Percentiles rank a stretch among this genome's conserved stretches.
Evolutionary conservation across 2,329 filamentous ascomycete species (phyloP).

Genomic region (Neospermospora avenae): DNA sequence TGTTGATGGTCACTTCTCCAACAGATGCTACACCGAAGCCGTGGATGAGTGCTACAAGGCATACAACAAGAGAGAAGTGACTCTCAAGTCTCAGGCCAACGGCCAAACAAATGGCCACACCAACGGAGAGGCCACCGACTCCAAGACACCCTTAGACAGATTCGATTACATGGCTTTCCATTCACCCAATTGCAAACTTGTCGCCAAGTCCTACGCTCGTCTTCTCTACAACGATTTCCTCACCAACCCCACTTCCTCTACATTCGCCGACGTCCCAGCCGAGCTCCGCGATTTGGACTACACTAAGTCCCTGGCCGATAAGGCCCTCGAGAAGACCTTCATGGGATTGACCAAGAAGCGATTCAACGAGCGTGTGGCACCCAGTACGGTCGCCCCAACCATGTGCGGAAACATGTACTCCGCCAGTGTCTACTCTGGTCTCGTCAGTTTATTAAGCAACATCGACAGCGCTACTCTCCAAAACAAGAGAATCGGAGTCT

Average conservation of each 20-base stretch:
- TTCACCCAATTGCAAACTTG: conserved; percentile 82
- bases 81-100: conserved; percentile 48
- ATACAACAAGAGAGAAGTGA: conserved; percentile 71
- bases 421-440: conserved; percentile 55
- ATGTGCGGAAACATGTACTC: conserved; percentile 67
- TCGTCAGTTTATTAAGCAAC: conserved; percentile 52
- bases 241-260: conserved; percentile 60
- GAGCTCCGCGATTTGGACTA: conserved; percentile 79
- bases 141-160: conserved; percentile 68
- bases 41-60: conserved; percentile 79
- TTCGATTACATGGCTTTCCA: conserved; percentile 86
- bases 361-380: conserved; percentile 73
- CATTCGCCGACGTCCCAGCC: conserved; percentile 71
- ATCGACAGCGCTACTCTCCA: conserved; percentile 53
- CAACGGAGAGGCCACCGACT: conserved; percentile 42
- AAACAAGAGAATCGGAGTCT: conserved; percentile 54
- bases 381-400: conserved; percentile 71
- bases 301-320: conserved; percentile 74
- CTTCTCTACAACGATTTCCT: conserved; percentile 86
- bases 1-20: conserved; percentile 79
- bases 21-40: conserved; percentile 78
- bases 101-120: conserved; percentile 52
- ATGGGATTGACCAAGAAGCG: conserved; percentile 81
- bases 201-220: conserved; percentile 80
- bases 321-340: conserved; percentile 82